Conservation (phyloP, 2,329 filamentous ascomycete genomes). For the Geosmithia flava region DNA sequence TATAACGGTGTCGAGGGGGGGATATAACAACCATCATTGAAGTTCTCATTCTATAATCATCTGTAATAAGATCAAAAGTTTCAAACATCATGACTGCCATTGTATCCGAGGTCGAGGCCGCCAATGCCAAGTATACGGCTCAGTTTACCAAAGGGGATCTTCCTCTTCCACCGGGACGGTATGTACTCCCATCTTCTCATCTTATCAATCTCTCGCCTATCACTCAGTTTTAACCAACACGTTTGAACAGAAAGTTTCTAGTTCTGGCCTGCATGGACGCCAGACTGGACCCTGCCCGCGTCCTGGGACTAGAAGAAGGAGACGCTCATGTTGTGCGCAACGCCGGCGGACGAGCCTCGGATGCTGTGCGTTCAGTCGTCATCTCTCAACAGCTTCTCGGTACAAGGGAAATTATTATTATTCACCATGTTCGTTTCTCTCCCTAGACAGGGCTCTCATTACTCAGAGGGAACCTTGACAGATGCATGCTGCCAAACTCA, state of each 20-base stretch:
- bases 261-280: slow-evolving; percentile 73
- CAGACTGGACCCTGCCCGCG: slow-evolving; percentile 53
- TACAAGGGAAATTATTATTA: slow-evolving; percentile 60
- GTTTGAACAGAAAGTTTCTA: slow-evolving; percentile 16
- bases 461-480: too few relatives aligned
- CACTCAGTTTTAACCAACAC: neutral
- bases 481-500: too few relatives aligned
- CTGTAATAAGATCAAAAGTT: neutral
- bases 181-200: neutral
- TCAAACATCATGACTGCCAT: neutral
- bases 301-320: slow-evolving; percentile 59
- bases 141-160: slow-evolving; percentile 1
- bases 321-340: slow-evolving; percentile 74
- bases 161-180: slow-evolving; percentile 1
- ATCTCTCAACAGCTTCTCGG: slow-evolving; percentile 72
- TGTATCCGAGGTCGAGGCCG: neutral
- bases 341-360: slow-evolving; percentile 52
- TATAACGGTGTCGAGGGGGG: neutral
- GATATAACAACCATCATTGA: neutral
- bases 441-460: neutral
- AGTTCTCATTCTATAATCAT: neutral
- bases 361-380: slow-evolving; percentile 61
- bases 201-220: neutral
- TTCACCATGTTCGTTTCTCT: slow-evolving; percentile 43
- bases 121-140: slow-evolving; percentile 1